phyloP scores from a whole-genome alignment of 2,329 filamentous ascomycete genomes.

The Colletotrichum eremochloae region DNA sequence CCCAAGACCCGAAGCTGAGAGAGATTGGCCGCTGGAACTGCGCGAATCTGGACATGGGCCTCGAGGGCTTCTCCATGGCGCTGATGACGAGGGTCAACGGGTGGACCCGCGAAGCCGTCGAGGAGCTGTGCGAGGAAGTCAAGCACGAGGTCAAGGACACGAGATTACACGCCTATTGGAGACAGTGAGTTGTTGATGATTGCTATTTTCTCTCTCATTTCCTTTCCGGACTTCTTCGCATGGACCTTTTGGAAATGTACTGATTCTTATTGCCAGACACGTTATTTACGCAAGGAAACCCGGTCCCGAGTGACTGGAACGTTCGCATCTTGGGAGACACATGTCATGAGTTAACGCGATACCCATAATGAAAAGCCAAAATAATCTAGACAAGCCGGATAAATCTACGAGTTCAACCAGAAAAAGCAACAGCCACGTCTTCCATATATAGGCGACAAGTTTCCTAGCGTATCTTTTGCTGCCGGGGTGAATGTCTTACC shows the following conservation, averaged over 20 bases:
- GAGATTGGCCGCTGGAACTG: conserved; percentile 42
- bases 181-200: background rate
- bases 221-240: background rate
- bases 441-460: background rate
- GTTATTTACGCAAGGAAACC: conserved; percentile 11
- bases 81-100: conserved; percentile 53
- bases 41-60: conserved; percentile 50
- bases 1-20: conserved; percentile 41
- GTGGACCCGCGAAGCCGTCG: conserved; percentile 51
- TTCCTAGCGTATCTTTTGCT: background rate
- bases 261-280: background rate
- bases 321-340: background rate
- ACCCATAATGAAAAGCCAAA: background rate
- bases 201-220: background rate
- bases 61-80: conserved; percentile 53
- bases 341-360: background rate
- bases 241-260: background rate
- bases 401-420: too few relatives aligned
- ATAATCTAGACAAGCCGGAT: background rate
- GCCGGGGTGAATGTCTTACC: background rate
- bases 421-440: background rate
- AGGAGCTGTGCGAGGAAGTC: conserved; percentile 43
- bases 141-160: conserved; percentile 45
- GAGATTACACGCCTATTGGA: conserved; percentile 47
- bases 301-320: background rate